Conservation (phyloP, 2,329 filamentous ascomycete genomes). For the Hypocreales sp. region DNA sequence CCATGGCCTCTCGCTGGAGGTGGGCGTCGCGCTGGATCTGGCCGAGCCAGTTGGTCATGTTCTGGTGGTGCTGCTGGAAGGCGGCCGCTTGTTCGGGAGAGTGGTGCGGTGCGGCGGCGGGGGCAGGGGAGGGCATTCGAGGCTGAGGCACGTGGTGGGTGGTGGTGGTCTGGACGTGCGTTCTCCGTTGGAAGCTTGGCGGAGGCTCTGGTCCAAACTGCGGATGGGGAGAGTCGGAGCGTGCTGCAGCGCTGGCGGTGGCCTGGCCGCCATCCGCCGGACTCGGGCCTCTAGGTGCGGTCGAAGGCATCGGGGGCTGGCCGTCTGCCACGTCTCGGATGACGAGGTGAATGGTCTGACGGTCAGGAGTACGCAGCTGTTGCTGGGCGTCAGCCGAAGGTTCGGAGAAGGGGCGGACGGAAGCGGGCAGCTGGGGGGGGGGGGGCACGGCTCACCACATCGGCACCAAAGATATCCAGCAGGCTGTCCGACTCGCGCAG, state of each 20-base stretch:
- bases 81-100: constrained; percentile 14
- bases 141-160: constrained; percentile 13
- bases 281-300: constrained; percentile 11
- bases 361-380: constrained; percentile 27
- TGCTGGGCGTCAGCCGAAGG: too few species aligned
- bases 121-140: constrained; percentile 15
- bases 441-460: constrained; percentile 26
- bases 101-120: constrained; percentile 7
- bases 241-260: constrained; percentile 9
- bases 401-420: too few species aligned
- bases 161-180: constrained; percentile 11
- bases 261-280: constrained; percentile 9
- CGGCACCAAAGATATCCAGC: constrained; percentile 38
- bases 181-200: constrained; percentile 13
- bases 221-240: constrained; percentile 6
- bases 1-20: constrained; percentile 22
- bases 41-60: constrained; percentile 27
- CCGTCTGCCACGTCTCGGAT: constrained; percentile 23
- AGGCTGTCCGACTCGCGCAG: constrained; percentile 38
- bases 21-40: constrained; percentile 20
- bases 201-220: constrained; percentile 13
- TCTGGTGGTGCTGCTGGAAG: constrained; percentile 24
- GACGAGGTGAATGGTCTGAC: constrained; percentile 38
- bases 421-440: too few species aligned
- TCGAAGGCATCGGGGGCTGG: constrained; percentile 11